phyloP scores from a whole-genome alignment of 192 early-diverging fungal species.

The Coemansia sp. region DNA sequence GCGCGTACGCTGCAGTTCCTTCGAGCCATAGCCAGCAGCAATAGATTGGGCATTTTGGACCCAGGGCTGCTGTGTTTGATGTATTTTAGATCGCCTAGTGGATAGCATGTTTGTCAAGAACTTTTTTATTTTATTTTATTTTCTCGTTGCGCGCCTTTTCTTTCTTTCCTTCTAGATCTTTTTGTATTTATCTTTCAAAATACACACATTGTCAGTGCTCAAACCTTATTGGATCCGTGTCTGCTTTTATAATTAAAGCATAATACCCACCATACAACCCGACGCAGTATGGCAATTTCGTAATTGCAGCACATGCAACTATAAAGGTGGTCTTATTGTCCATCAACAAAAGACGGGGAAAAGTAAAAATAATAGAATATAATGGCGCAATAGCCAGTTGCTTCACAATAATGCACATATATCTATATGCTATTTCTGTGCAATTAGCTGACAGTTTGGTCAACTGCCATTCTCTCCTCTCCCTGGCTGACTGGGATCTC shows the following conservation, averaged over 20 bases:
- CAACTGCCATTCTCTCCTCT: slow-evolving; percentile 35
- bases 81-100: not conserved
- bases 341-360: too few species aligned
- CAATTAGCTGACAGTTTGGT: slow-evolving; percentile 15
- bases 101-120: not conserved
- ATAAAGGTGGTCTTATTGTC: too few species aligned
- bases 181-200: not conserved
- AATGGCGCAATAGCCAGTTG: too few species aligned
- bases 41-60: not conserved
- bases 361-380: too few species aligned
- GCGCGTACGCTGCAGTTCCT: not conserved
- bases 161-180: not conserved
- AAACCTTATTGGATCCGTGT: too few species aligned
- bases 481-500: slow-evolving; percentile 30
- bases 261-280: too few species aligned
- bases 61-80: not conserved
- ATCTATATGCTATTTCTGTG: not conserved
- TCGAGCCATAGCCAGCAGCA: not conserved
- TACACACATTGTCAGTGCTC: not conserved
- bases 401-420: not conserved
- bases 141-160: not conserved
- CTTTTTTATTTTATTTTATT: not conserved
- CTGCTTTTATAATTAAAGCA: too few species aligned
- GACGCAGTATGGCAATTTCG: too few species aligned
- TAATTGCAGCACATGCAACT: too few species aligned